Base-by-base conservation (phyloP, 495 filamentous ascomycete genomes). In the Haplographium delicatum region DNA sequence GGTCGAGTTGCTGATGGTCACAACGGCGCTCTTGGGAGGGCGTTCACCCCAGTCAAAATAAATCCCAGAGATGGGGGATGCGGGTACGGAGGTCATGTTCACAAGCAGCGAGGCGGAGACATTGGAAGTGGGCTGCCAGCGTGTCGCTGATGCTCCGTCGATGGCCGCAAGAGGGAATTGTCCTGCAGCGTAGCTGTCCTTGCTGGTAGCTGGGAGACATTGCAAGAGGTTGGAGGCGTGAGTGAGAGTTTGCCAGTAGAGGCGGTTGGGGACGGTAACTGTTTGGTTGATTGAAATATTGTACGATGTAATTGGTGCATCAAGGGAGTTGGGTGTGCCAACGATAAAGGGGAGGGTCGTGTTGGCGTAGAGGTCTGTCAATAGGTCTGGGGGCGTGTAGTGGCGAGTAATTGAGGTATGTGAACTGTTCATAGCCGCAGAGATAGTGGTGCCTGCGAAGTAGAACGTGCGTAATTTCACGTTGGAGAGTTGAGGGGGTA, bases 111-210 rank as follows among this genome's bases (percentile, higher is more conserved):
- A 71, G 2, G 76, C 47, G 0, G 74, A 73, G 0, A 60, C 60
- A 38, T 79, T 71, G 4, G 66, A 62, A 1, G 66, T 61, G 0
- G 86, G 85, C 57, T 88, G 85, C 86, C 86, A 91, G 43, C 77
- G 76, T 0, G 86, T 91, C 23, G 78, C 75, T 0, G 77, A 71
- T 1, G 82, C 79, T 39, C 86, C 86, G 55, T 91, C 86, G 22
- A 86, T 77, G 0, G 81, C 83, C 0, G 77, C 72, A 26, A 85
- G 69, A 1, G 86, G 85, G 69, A 88, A 86, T 63, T 91, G 86
- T 20, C 86, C 86, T 0, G 80, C 72, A 22, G 74, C 66, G 62
- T 78, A 84, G 0, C 55, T 56, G 40, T 73, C 57, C 0, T 59
- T 47, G 0, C 80, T 81, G 23, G 57, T 54, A 10, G 77, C 75